phyloP scores from a whole-genome alignment of 805 yeast genomes.

The Starmerella khaoyaiensis region DNA sequence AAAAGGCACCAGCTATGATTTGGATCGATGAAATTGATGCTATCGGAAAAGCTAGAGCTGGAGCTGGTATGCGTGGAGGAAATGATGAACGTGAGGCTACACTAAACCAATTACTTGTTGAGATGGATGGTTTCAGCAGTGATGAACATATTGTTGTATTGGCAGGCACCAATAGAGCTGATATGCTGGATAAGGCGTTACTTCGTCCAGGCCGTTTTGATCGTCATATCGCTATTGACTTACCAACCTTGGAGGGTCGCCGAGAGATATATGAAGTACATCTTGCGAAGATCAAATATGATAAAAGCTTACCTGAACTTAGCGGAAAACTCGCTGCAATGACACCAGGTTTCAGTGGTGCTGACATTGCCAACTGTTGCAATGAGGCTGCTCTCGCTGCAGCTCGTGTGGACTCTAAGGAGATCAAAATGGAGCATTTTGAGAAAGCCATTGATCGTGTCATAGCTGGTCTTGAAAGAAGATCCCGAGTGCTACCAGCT shows the following conservation, averaged over 20 bases:
- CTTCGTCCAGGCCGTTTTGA: slow-evolving; percentile 93
- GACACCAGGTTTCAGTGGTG: slow-evolving; percentile 94
- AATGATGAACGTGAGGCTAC: slow-evolving; percentile 93
- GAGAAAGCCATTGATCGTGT: slow-evolving; percentile 91
- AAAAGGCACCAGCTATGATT: slow-evolving; percentile 78
- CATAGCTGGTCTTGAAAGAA: slow-evolving; percentile 85
- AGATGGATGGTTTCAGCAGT: slow-evolving; percentile 89
- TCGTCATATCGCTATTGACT: slow-evolving; percentile 73
- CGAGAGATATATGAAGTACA: slow-evolving; percentile 77
- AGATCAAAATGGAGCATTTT: slow-evolving; percentile 58
- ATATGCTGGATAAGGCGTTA: slow-evolving; percentile 76
- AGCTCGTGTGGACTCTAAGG: slow-evolving; percentile 56
- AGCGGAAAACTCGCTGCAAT: slow-evolving; percentile 79
- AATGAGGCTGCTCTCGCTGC: slow-evolving; percentile 92
- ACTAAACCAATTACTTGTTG: slow-evolving; percentile 79
- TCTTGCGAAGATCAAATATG: slow-evolving; percentile 42
- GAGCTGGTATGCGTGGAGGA: slow-evolving; percentile 47
- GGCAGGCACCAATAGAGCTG: slow-evolving; percentile 92
- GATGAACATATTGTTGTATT: slow-evolving; percentile 83
- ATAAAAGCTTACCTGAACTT: slow-evolving; percentile 42
- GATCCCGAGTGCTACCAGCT: slow-evolving; percentile 61
- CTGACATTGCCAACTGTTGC: slow-evolving; percentile 89
- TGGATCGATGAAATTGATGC: slow-evolving; percentile 95
- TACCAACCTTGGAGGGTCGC: slow-evolving; percentile 82
- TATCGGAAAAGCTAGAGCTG: slow-evolving; percentile 69